These are phyloP conservation scores for Gossypium rotundifolium DNA, from an alignment of 345 rosid genomes.

Conservation along the genomic window DNA sequence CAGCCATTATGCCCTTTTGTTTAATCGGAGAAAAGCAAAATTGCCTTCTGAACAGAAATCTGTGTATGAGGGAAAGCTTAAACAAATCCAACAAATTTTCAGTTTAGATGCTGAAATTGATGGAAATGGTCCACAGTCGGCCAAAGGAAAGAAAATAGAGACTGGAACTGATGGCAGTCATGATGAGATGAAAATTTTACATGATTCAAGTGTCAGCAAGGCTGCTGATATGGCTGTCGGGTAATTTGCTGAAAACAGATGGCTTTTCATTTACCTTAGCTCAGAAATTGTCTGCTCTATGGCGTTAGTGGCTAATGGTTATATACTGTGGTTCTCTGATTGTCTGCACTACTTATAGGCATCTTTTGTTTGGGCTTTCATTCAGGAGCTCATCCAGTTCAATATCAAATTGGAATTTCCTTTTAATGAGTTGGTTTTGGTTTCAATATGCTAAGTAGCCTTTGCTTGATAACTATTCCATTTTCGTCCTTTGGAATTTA, in stretches of 20 bases:
- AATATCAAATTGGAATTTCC: slow-evolving; percentile 4
- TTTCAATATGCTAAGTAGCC: neutral
- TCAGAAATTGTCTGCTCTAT: neutral
- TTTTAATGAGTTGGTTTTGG: neutral
- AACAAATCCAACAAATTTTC: slow-evolving; percentile 77
- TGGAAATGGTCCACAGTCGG: slow-evolving; percentile 42
- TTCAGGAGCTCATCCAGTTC: slow-evolving; percentile 3
- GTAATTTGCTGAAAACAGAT: slow-evolving; percentile 32
- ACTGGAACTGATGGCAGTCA: slow-evolving; percentile 50
- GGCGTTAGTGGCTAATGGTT: neutral
- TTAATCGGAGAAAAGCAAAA: slow-evolving; percentile 83
- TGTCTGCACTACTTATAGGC: neutral
- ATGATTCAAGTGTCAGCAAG: slow-evolving; percentile 75
- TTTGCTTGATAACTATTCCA: neutral
- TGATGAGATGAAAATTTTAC: slow-evolving; percentile 70
- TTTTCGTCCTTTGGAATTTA: neutral
- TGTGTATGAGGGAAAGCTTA: slow-evolving; percentile 66
- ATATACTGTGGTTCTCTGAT: neutral
- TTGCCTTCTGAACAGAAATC: slow-evolving; percentile 70
- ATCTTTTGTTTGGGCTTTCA: neutral
- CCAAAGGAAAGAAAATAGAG: slow-evolving; percentile 85
- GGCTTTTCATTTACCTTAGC: slow-evolving; percentile 8
- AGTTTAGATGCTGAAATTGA: slow-evolving; percentile 50
- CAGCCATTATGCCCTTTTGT: slow-evolving; percentile 73
- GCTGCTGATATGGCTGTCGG: slow-evolving; percentile 99